A percentile compares a stretch with the other conserved stretches of the same genome.
Conservation (phyloP, 148 eudicot species). For the Rhododendron simsii region DNA sequence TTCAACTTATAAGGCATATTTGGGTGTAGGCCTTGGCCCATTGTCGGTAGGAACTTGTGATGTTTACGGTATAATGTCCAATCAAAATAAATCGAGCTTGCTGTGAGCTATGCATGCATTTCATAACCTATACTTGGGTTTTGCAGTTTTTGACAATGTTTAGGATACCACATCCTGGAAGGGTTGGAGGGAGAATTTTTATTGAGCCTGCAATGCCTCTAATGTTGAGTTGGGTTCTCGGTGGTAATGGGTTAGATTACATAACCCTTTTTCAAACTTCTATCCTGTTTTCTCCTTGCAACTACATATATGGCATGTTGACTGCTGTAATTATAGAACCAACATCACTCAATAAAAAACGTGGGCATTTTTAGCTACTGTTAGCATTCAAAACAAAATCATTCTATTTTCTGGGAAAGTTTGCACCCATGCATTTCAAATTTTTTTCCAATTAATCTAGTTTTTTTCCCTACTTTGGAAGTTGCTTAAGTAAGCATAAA, state of each 20-base stretch:
- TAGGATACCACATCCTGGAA: slow-evolving; percentile 95
- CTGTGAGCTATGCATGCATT: neutral
- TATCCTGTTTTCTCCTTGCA: neutral
- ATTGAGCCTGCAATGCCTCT: slow-evolving; percentile 81
- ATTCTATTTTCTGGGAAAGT: neutral
- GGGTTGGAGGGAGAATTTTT: slow-evolving; percentile 90
- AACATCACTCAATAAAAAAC: neutral
- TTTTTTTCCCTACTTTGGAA: neutral
- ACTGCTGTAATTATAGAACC: neutral
- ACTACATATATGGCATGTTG: neutral
- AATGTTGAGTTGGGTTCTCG: slow-evolving; percentile 93
- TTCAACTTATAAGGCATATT: slow-evolving; percentile 81
- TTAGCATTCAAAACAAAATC: neutral
- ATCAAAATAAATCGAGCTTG: neutral
- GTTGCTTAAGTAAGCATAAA: neutral
- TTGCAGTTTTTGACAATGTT: slow-evolving; percentile 78
- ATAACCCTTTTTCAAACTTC: neutral
- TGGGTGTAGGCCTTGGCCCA: slow-evolving; percentile 95
- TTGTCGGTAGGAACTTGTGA: slow-evolving; percentile 55
- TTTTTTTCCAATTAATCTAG: neutral
- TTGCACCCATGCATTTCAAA: neutral
- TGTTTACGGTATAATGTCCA: neutral
- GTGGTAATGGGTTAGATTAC: slow-evolving; percentile 77
- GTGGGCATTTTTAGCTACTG: neutral
- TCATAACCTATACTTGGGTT: slow-evolving; percentile 5